These are phyloP conservation scores for Colletotrichum caudatum DNA, from an alignment of 2,329 filamentous ascomycete species.

Conservation along the genomic window DNA sequence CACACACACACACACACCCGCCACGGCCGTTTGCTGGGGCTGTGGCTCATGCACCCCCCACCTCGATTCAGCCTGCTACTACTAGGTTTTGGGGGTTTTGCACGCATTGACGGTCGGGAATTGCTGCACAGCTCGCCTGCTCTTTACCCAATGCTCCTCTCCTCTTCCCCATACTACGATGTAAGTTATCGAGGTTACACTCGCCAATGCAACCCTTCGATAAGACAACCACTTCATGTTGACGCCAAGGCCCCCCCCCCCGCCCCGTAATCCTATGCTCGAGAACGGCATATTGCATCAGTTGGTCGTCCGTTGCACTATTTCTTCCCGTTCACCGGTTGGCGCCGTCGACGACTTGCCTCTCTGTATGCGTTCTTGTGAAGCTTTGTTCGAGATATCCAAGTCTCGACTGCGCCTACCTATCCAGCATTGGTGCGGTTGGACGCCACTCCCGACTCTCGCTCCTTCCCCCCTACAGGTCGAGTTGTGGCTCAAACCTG, in stretches of 20 bases:
- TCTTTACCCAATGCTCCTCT: background rate
- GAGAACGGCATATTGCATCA: too few species aligned
- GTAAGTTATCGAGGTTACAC: background rate
- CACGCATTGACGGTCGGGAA: background rate
- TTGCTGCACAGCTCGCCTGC: background rate
- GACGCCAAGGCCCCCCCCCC: too few species aligned
- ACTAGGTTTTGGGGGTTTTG: background rate
- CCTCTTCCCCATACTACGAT: background rate
- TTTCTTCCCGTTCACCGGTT: background rate
- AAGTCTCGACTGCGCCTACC: background rate
- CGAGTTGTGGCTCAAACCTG: conserved; percentile 4
- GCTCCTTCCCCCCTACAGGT: background rate
- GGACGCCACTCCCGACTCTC: background rate
- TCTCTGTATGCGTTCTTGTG: too few species aligned
- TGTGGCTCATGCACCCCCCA: conserved; percentile 1
- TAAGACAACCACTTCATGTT: background rate
- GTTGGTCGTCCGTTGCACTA: too few species aligned
- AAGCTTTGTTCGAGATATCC: background rate
- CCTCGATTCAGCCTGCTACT: too few species aligned
- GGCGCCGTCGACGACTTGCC: background rate
- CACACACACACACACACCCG: too few species aligned
- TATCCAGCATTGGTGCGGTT: background rate
- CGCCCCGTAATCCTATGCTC: background rate
- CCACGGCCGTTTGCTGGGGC: background rate
- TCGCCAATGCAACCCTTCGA: background rate